These are phyloP conservation scores for Prunus armeniaca DNA, from an alignment of 306 rosid species.

Conservation along the genomic window DNA sequence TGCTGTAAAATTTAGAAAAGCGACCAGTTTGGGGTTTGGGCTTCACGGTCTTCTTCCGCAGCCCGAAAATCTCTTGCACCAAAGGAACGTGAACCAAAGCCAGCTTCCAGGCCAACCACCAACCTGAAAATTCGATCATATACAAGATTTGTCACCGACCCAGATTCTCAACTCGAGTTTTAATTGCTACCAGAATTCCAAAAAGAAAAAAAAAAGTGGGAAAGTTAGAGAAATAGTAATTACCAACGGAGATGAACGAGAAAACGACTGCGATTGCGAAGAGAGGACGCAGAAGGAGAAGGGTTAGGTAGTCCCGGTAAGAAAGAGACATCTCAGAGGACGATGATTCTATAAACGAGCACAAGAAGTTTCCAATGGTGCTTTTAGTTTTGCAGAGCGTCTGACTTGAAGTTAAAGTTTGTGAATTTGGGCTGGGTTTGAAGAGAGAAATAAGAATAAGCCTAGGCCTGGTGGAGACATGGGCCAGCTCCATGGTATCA, in stretches of 20 bases:
- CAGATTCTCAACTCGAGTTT: slow-evolving; percentile 7
- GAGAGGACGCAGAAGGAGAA: slow-evolving; percentile 58
- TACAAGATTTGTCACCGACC: slow-evolving; percentile 1
- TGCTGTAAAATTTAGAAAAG: slow-evolving; percentile 54
- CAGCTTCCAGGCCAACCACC: slow-evolving; percentile 89
- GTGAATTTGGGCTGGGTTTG: neutral
- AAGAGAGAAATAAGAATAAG: neutral
- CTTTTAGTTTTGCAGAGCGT: neutral
- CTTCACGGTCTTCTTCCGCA: slow-evolving; percentile 51
- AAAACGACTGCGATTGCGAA: slow-evolving; percentile 54
- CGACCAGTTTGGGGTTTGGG: slow-evolving; percentile 60
- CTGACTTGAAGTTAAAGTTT: neutral
- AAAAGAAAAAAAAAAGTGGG: neutral
- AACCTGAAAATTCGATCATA: slow-evolving; percentile 42
- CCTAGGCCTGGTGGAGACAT: neutral
- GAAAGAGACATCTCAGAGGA: slow-evolving; percentile 25
- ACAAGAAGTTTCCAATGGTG: neutral
- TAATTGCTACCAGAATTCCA: neutral
- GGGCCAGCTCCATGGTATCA: too few relatives aligned
- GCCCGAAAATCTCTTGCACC: slow-evolving; percentile 82
- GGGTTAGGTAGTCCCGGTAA: slow-evolving; percentile 39
- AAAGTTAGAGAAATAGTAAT: neutral
- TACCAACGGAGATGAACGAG: slow-evolving; percentile 59
- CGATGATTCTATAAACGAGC: slow-evolving; percentile 11
- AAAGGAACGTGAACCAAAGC: slow-evolving; percentile 86